phyloP scores from a whole-genome alignment of 2,329 filamentous ascomycete species.

The Periconia sp. region DNA sequence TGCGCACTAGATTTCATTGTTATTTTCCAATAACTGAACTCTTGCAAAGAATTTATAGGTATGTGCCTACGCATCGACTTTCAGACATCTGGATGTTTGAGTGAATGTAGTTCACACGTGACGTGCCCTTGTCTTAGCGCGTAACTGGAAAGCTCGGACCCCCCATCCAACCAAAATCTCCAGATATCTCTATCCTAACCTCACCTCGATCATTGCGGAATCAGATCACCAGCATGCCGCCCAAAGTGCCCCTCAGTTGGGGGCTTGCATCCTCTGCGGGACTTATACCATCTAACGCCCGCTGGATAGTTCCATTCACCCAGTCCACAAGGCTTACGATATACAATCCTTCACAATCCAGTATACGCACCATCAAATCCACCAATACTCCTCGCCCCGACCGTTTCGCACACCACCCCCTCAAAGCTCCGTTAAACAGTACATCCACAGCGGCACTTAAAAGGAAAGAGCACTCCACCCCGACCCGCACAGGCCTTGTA shows the following conservation, averaged over 20 bases:
- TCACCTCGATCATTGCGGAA: conserved; percentile 3
- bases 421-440: conserved; percentile 55
- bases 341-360: conserved; percentile 21
- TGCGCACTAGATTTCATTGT: no score
- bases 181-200: background rate
- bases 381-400: conserved; percentile 53
- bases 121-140: background rate
- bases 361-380: conserved; percentile 55
- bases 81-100: background rate
- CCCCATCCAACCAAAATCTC: background rate
- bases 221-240: conserved; percentile 31
- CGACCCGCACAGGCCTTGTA: conserved; percentile 76
- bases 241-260: conserved; percentile 38
- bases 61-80: no score
- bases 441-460: conserved; percentile 61
- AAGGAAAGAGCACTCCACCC: conserved; percentile 59
- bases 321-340: conserved; percentile 17
- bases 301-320: background rate
- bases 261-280: conserved; percentile 30
- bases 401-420: conserved; percentile 57
- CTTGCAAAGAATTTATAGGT: no score
- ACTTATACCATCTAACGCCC: conserved; percentile 31
- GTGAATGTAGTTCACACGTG: background rate
- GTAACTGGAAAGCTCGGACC: background rate
- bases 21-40: no score